Conservation (phyloP, 1,284 basidiomycete species). For the Irpex rosettiformis region DNA sequence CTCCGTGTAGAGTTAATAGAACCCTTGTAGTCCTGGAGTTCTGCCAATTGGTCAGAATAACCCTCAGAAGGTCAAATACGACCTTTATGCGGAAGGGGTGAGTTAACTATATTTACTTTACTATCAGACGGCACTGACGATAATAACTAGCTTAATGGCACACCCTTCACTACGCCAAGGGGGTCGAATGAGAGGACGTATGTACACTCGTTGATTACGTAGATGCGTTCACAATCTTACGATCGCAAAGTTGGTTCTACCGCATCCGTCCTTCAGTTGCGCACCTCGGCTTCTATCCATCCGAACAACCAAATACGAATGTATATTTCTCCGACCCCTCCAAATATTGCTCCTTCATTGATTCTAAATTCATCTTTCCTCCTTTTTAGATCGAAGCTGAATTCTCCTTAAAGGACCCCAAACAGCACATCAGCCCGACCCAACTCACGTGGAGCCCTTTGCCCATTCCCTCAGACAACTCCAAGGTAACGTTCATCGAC, state of each 20-base stretch:
- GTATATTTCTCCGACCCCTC: slow-evolving; percentile 31
- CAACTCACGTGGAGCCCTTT: slow-evolving; percentile 72
- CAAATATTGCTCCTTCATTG: slow-evolving; percentile 1
- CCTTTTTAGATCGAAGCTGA: slow-evolving; percentile 53
- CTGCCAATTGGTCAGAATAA: slow-evolving; percentile 55
- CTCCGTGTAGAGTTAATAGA: too few species aligned
- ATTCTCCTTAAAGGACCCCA: slow-evolving; percentile 57
- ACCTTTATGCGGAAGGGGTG: slow-evolving; percentile 57
- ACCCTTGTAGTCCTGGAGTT: slow-evolving; percentile 48
- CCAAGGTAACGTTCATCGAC: slow-evolving; percentile 54
- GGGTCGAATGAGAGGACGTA: slow-evolving; percentile 43
- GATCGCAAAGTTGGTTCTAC: slow-evolving; percentile 48
- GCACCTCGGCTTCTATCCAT: slow-evolving; percentile 56
- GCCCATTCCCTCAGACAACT: slow-evolving; percentile 42
- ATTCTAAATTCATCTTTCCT: too few species aligned
- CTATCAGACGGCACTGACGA: background rate
- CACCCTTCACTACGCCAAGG: slow-evolving; percentile 46
- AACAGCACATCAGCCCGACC: slow-evolving; percentile 59
- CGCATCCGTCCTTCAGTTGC: slow-evolving; percentile 69
- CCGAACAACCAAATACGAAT: slow-evolving; percentile 54
- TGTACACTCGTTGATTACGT: slow-evolving; percentile 11
- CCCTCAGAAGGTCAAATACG: slow-evolving; percentile 60
- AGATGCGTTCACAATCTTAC: background rate
- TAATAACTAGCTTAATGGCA: slow-evolving; percentile 48
- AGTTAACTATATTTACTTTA: slow-evolving; percentile 18